Evolutionary conservation across 2,329 filamentous ascomycete genomes (phyloP).

Genomic region (Epichloe sibirici): DNA sequence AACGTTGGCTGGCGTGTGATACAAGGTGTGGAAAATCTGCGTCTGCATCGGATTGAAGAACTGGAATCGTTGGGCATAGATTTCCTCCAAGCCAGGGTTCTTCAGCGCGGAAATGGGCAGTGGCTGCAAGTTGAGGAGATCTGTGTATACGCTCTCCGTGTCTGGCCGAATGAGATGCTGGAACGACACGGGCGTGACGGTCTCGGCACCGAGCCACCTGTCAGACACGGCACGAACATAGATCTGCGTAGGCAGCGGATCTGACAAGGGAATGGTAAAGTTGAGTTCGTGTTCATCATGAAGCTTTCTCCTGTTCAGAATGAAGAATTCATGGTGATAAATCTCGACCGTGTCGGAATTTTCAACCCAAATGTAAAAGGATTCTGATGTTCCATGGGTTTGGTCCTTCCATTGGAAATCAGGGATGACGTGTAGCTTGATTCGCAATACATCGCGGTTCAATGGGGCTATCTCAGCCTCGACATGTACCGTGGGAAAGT

Average conservation of each 20-base stretch:
- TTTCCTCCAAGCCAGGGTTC: slow-evolving; percentile 73
- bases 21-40: slow-evolving; percentile 93
- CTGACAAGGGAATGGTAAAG: slow-evolving; percentile 90
- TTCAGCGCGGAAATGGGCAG: slow-evolving; percentile 77
- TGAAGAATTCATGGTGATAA: slow-evolving; percentile 95
- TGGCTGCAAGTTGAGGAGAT: slow-evolving; percentile 83
- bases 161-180: slow-evolving; percentile 95
- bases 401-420: slow-evolving; percentile 94
- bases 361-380: slow-evolving; percentile 98
- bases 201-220: slow-evolving; percentile 92
- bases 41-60: slow-evolving; percentile 99
- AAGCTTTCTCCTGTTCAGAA: slow-evolving; percentile 78
- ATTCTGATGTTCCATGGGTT: slow-evolving; percentile 86
- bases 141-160: slow-evolving; percentile 94
- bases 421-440: slow-evolving; percentile 73
- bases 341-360: slow-evolving; percentile 97
- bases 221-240: slow-evolving; percentile 93
- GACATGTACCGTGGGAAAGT: slow-evolving; percentile 83
- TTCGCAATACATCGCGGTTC: slow-evolving; percentile 88
- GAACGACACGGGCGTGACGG: slow-evolving; percentile 88
- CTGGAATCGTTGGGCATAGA: slow-evolving; percentile 80
- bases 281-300: slow-evolving; percentile 95
- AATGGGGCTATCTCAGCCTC: slow-evolving; percentile 92
- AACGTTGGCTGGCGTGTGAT: slow-evolving; percentile 85
- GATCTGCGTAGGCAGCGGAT: slow-evolving; percentile 88